phyloP scores from a whole-genome alignment of 805 yeast genomes.

The Starmerella apicola region DNA sequence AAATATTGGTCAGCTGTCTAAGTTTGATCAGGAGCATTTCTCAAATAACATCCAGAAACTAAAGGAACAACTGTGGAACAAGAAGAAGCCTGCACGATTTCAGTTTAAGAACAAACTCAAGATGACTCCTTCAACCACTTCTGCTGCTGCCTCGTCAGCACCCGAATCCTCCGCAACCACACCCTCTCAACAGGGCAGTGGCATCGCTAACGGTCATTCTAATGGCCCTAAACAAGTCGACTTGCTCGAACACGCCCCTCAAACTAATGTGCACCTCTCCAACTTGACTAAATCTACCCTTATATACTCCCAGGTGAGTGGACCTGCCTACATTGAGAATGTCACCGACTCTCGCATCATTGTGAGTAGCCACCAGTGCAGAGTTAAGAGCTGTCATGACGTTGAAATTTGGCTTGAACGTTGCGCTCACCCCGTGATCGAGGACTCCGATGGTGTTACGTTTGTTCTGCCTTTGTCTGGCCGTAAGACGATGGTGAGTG shows the following conservation, averaged over 20 bases:
- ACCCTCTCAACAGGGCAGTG: too few species aligned
- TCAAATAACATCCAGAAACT: neutral
- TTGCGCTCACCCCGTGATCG: conserved; percentile 25
- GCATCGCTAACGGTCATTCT: too few species aligned
- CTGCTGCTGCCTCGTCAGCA: neutral
- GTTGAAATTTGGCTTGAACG: conserved; percentile 18
- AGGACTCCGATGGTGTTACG: conserved; percentile 15
- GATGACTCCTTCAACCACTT: neutral
- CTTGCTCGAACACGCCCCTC: neutral
- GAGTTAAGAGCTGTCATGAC: conserved; percentile 21
- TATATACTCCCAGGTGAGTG: conserved; percentile 12
- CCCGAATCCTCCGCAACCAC: neutral
- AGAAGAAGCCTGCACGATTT: conserved; percentile 6
- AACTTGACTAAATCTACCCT: conserved; percentile 17
- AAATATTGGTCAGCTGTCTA: neutral
- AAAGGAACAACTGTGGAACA: neutral
- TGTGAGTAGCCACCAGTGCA: conserved; percentile 23
- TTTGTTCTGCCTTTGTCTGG: conserved; percentile 16
- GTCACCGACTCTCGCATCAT: conserved; percentile 14
- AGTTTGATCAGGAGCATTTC: neutral
- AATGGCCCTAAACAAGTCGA: too few species aligned
- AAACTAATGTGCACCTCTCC: conserved; percentile 9
- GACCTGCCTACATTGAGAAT: conserved; percentile 20
- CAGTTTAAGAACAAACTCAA: conserved; percentile 9
- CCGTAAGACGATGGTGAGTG: conserved; percentile 18